These are phyloP conservation scores for Chenopodium album DNA, from an alignment of 148 eudicot genomes.

Conservation along the genomic window DNA sequence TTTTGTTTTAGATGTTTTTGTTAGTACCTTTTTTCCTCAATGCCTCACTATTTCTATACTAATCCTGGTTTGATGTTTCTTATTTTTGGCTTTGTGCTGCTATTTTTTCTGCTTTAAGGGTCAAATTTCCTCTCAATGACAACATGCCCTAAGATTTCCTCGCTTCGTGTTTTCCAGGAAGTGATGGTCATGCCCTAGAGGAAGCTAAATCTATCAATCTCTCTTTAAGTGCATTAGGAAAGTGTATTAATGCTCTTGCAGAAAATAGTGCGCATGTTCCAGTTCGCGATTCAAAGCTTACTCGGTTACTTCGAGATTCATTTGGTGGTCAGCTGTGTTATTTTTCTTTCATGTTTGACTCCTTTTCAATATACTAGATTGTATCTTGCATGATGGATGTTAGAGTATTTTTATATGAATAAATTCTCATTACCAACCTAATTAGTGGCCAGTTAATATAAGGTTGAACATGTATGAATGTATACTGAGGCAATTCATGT, in stretches of 20 bases:
- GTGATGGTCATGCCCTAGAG: conserved; percentile 87
- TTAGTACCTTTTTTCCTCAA: not conserved
- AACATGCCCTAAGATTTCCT: not conserved
- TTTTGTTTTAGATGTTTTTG: not conserved
- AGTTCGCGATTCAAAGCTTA: conserved; percentile 94
- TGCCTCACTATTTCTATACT: not conserved
- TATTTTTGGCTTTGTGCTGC: not conserved
- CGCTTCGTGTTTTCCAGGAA: conserved; percentile 48
- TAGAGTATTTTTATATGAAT: not conserved
- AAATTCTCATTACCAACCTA: too few species aligned
- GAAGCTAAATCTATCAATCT: conserved; percentile 96
- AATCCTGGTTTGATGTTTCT: not conserved
- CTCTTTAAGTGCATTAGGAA: conserved; percentile 88
- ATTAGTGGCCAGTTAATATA: not conserved
- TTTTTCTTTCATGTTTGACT: not conserved
- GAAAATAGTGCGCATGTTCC: conserved; percentile 93
- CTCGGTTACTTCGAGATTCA: conserved; percentile 92
- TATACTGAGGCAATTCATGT: conserved; percentile 17
- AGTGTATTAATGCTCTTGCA: conserved; percentile 95
- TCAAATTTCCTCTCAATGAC: conserved; percentile 1
- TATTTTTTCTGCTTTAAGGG: not conserved
- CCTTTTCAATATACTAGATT: not conserved
- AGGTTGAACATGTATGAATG: conserved; percentile 9
- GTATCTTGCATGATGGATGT: not conserved
- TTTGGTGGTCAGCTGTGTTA: conserved; percentile 68